Evolutionary conservation across 805 yeast genomes (phyloP), one percentile per base, ranked within the genome.

Genomic region (Cyberlindnera xishuangbannaensis): DNA sequence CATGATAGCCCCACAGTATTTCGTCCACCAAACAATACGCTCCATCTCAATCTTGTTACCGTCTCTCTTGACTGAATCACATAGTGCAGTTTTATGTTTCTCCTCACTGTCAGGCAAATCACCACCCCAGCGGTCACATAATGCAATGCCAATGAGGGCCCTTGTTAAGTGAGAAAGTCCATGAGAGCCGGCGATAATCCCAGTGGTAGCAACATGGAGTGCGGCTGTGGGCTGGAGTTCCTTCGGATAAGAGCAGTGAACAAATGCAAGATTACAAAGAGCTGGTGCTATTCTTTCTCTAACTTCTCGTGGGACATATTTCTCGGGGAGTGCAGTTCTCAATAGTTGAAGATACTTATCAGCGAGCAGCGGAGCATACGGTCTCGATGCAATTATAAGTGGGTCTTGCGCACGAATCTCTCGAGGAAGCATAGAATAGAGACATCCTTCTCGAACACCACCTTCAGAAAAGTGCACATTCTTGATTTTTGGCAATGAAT

Each of bases 41-140:
- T 69, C 71, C 39, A 65, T 55, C 19, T 65, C 69, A 14, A 61
- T 51, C 29, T 56, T 57, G 40, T 59, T 55, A 4, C 69, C 68
- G 28, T 62, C 66, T 31, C 71, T 64, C 34, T 69, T 50, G 5
- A 74, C 78, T 23, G 72, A 47, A 29, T 62, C 67, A 44, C 73
- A 76, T 23, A 76, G 51, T 7, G 61, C 59, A 9, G 62, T 53
- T 44, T 70, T 70, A 46, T 64, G 69, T 15, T 43, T 53, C 34
- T 65, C 70, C 41, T 76, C 78, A 28, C 61, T 57, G 25, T 71
- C 74, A 12, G 85, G 82, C 11, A 81, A 61, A 41, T 79, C 86
- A 4, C 83, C 85, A 22, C 90, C 90, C 90, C 90, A 83, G 44
- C 92, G 64, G 46, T 80, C 84, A 58, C 86, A 77, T 17, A 82